Evolutionary conservation across 768 basidiomycete species (phyloP).

Genomic region (Phylloporus sp.): DNA sequence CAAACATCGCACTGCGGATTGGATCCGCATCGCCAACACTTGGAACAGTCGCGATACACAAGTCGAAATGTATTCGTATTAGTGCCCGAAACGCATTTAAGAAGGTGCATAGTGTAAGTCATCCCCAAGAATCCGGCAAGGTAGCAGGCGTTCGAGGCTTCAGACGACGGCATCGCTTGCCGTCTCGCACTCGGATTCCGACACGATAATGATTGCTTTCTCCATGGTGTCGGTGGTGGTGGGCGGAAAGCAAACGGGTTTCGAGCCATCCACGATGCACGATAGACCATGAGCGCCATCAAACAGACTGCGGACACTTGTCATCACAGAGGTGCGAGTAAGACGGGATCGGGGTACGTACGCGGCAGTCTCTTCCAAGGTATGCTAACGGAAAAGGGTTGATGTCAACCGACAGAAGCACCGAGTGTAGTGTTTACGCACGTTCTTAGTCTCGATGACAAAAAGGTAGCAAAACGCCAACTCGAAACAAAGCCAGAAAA

Average conservation of each 20-base stretch:
- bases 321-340: background rate
- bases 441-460: constrained; percentile 38
- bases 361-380: constrained; percentile 20
- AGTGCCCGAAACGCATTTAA: background rate
- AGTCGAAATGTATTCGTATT: background rate
- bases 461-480: constrained; percentile 36
- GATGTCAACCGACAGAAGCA: background rate
- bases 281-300: constrained; percentile 2
- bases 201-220: background rate
- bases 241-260: background rate
- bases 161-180: background rate
- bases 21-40: too few species aligned
- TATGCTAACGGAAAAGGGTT: constrained; percentile 1
- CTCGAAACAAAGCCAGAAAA: constrained; percentile 41
- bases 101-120: background rate
- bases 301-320: constrained; percentile 7
- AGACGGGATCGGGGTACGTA: constrained; percentile 1
- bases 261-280: background rate
- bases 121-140: background rate
- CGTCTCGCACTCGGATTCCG: background rate
- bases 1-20: too few species aligned
- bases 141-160: too few species aligned
- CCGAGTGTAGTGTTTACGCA: constrained; percentile 4
- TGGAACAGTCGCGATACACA: background rate
- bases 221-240: background rate